Conservation (phyloP, 2,329 filamentous ascomycete species). For the Phyllosticta citriasiana region DNA sequence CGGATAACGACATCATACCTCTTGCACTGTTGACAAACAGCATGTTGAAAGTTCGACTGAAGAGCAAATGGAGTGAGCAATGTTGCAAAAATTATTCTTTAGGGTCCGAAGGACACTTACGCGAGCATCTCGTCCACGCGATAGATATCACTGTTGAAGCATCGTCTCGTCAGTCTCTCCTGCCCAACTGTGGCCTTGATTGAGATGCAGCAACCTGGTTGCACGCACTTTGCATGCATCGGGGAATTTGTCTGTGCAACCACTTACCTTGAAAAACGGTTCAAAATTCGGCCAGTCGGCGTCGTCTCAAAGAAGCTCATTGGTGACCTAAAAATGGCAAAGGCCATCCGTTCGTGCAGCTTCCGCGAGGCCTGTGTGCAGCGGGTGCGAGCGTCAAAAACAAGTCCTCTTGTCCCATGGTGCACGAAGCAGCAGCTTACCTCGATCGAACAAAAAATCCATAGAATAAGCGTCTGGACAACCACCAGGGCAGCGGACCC, state of each 20-base stretch:
- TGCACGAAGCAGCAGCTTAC: conserved; percentile 34
- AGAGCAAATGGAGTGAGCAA: background rate
- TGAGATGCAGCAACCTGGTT: background rate
- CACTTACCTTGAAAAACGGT: conserved; percentile 80
- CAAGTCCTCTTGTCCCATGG: background rate
- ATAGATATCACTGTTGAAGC: conserved; percentile 55
- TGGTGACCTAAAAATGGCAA: conserved; percentile 90
- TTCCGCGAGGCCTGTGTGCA: conserved; percentile 69
- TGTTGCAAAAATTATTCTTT: background rate
- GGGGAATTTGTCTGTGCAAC: conserved; percentile 1
- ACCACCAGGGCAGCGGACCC: conserved; percentile 79
- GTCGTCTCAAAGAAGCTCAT: conserved; percentile 99
- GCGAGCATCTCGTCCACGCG: conserved; percentile 86
- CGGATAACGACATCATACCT: conserved; percentile 28
- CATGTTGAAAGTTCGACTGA: conserved; percentile 85
- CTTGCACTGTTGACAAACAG: conserved; percentile 42
- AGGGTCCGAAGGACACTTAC: conserved; percentile 23
- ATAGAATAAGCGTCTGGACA: conserved; percentile 84
- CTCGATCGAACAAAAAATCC: conserved; percentile 99
- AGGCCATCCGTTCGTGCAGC: conserved; percentile 94
- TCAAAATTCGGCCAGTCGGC: conserved; percentile 89
- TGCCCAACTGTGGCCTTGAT: background rate
- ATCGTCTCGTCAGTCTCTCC: background rate
- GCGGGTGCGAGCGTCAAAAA: conserved; percentile 17
- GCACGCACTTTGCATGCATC: background rate